Evolutionary conservation across 495 filamentous ascomycete species (phyloP), one percentile per base, ranked within the genome.

Genomic region (Daldinia childiae): DNA sequence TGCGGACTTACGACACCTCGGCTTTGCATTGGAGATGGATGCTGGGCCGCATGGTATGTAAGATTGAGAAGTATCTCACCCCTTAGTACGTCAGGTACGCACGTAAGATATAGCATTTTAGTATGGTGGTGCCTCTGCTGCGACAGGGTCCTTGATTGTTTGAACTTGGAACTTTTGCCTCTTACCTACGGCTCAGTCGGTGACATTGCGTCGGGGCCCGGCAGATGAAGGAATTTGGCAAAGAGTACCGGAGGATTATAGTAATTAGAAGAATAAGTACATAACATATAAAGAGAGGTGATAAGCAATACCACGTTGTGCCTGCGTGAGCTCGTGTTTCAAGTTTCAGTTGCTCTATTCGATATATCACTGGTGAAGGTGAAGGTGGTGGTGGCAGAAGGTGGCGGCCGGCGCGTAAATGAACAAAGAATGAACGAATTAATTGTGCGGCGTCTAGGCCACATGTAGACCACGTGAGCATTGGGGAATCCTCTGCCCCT

Each of bases 381-480:
- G 32, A 24, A 43, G 6, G 30, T 21, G 32, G 26, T 19, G 12
- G 27, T 34, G 17, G 34, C 21, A 29, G 21, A 30, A 27, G 24
- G 21, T 11, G 68, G 68, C 50, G 62, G 68, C 68, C 50, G 62
- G 68, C 62, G 68, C 62, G 36, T 62, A 66, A 24, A 36, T 34
- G 32, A 48, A 11, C 43, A 21, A 11, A 3, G 8, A 48, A 48
- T 19, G 9, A 1, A 19, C 7, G 43, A 24, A 48, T 21, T 48
- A 48, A 48, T 48, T 48, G 29, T 34, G 6, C 32, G 7, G 7
- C 7, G 29, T 52, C 26, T 9, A 58, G 30, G 24, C 50, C 68
- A 62, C 57, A 71, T 62, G 58, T 27, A 57, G 27, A 27, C 68
- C 68, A 71, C 68, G 68, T 66, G 61, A 61, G 62, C 57, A 43